Percentiles rank a stretch among this genome's conserved stretches.
These are phyloP conservation scores for Dionaea muscipula DNA, from an alignment of 179 eudicot genomes.

Conservation along the genomic window DNA sequence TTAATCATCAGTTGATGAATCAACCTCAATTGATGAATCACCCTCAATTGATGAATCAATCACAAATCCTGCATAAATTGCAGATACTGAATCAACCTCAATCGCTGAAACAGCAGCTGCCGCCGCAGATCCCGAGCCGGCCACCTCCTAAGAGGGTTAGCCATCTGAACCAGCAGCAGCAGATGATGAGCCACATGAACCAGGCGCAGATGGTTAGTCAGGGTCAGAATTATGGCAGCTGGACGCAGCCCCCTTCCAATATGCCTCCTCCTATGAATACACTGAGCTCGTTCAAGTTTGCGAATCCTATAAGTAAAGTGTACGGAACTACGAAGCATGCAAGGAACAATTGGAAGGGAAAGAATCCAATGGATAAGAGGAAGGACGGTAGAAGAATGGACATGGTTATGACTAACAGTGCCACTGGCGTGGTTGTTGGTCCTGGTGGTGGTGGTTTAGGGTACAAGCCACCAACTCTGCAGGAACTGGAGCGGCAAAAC, in stretches of 20 bases:
- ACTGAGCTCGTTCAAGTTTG: slow-evolving; percentile 27
- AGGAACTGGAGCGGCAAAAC: slow-evolving; percentile 74
- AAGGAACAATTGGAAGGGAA: slow-evolving; percentile 60
- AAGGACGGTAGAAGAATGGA: slow-evolving; percentile 26
- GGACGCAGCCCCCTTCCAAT: slow-evolving; percentile 32
- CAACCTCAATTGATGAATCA: slow-evolving; percentile 33
- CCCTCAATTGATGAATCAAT: slow-evolving; percentile 15
- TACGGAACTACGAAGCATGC: slow-evolving; percentile 25
- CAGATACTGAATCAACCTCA: no score
- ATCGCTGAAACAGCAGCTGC: slow-evolving; percentile 13
- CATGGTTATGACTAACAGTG: slow-evolving; percentile 11
- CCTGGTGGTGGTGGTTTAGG: slow-evolving; percentile 13
- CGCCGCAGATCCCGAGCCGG: slow-evolving; percentile 7
- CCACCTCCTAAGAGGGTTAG: slow-evolving; percentile 27
- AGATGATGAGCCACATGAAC: neutral
- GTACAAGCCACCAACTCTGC: slow-evolving; percentile 51
- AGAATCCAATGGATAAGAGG: slow-evolving; percentile 47
- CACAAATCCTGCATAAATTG: neutral
- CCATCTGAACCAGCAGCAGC: slow-evolving; percentile 21
- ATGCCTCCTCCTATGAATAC: slow-evolving; percentile 16
- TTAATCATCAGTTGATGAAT: slow-evolving; percentile 19
- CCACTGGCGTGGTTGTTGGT: slow-evolving; percentile 10
- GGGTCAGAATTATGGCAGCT: slow-evolving; percentile 43
- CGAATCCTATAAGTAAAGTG: slow-evolving; percentile 32
- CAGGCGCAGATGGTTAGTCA: slow-evolving; percentile 11